Percentiles rank a stretch among this genome's conserved stretches.
Conservation (phyloP, 2,329 filamentous ascomycete species). For the Lachnellula hyalina region DNA sequence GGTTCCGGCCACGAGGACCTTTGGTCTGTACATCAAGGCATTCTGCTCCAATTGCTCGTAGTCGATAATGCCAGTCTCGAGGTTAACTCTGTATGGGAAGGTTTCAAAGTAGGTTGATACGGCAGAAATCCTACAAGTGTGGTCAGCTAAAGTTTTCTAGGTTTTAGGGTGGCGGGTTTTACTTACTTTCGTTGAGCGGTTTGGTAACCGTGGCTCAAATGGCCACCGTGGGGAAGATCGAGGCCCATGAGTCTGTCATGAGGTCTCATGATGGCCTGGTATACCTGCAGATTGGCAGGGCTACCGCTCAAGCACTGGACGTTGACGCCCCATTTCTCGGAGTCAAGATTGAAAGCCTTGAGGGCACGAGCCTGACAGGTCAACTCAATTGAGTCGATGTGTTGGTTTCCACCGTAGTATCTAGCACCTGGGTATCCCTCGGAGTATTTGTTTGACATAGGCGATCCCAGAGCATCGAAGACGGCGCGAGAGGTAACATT, state of each 20-base stretch:
- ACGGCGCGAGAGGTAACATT: constrained; percentile 98
- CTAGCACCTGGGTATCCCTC: constrained; percentile 97
- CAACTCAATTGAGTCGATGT: constrained; percentile 93
- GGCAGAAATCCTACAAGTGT: constrained; percentile 67
- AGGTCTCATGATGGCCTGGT: constrained; percentile 93
- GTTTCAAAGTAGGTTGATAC: constrained; percentile 99
- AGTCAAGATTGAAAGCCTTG: constrained; percentile 80
- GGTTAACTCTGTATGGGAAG: constrained; percentile 87
- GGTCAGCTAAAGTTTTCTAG: constrained; percentile 12
- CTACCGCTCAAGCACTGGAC: constrained; percentile 90
- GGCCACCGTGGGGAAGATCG: constrained; percentile 92
- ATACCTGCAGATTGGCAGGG: constrained; percentile 96
- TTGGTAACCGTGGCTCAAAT: constrained; percentile 96
- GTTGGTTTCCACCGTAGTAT: constrained; percentile 99
- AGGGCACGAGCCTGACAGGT: constrained; percentile 94
- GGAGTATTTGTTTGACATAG: constrained; percentile 99
- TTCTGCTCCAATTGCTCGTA: constrained; percentile 91
- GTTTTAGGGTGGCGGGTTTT: background rate
- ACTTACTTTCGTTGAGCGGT: constrained; percentile 83
- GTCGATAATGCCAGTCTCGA: constrained; percentile 92
- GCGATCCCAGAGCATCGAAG: constrained; percentile 91
- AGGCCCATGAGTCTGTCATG: constrained; percentile 97
- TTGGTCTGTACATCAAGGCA: constrained; percentile 87
- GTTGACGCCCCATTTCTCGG: constrained; percentile 95
- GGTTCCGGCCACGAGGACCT: constrained; percentile 92